phyloP scores from a whole-genome alignment of 2,329 filamentous ascomycete species.

The Cytospora piceicola region DNA sequence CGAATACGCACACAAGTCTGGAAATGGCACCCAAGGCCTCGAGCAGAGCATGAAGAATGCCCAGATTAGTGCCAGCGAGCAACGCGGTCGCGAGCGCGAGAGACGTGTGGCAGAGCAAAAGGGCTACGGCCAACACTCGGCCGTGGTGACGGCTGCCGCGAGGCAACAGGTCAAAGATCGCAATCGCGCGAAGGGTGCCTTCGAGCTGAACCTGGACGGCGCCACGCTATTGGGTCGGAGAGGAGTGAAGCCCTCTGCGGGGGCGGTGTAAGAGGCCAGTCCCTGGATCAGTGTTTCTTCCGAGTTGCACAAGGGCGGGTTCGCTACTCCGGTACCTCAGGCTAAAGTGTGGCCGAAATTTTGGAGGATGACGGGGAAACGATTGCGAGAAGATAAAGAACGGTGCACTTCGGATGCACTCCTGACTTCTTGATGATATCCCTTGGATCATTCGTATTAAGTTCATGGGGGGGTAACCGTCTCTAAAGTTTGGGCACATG shows the following conservation, averaged over 20 bases:
- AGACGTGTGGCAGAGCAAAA: slow-evolving; percentile 48
- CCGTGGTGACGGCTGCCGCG: slow-evolving; percentile 80
- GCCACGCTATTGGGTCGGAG: slow-evolving; percentile 83
- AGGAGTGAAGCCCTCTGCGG: slow-evolving; percentile 51
- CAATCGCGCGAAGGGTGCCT: slow-evolving; percentile 74
- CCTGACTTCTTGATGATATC: neutral
- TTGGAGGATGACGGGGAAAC: neutral
- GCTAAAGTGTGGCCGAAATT: neutral
- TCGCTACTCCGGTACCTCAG: neutral
- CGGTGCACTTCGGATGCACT: neutral
- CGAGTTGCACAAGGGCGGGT: neutral
- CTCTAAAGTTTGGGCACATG: neutral
- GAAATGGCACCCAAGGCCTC: slow-evolving; percentile 65
- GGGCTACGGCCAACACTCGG: slow-evolving; percentile 89
- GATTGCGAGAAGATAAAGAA: neutral
- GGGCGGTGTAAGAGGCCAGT: slow-evolving; percentile 40
- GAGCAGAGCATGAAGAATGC: slow-evolving; percentile 88
- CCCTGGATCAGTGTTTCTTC: slow-evolving; percentile 9
- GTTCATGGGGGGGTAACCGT: neutral
- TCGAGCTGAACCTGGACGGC: slow-evolving; percentile 90
- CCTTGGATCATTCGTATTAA: neutral
- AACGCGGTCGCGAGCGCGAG: slow-evolving; percentile 54
- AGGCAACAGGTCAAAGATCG: slow-evolving; percentile 74
- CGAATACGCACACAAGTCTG: slow-evolving; percentile 44
- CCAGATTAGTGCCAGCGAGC: slow-evolving; percentile 68